Evolutionary conservation across 768 basidiomycete species (phyloP).

Genomic region (Tricholoma hemisulphureum): DNA sequence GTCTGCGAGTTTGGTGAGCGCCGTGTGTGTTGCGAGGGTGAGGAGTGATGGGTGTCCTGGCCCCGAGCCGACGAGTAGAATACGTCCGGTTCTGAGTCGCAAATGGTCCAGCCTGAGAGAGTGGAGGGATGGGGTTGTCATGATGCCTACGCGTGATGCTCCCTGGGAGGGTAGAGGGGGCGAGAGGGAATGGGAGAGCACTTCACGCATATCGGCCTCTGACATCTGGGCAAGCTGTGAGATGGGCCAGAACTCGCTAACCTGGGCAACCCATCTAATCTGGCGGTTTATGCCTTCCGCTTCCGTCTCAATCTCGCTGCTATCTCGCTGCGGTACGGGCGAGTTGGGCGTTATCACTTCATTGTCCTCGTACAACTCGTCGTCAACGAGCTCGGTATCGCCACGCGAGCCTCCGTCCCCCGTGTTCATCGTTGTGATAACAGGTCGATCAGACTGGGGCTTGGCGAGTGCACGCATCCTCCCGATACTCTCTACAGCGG

Average conservation of each 20-base stretch:
- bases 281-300: constrained; percentile 55
- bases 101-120: constrained; percentile 34
- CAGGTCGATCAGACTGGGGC: constrained; percentile 11
- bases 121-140: constrained; percentile 26
- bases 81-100: constrained; percentile 52
- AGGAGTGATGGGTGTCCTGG: constrained; percentile 93
- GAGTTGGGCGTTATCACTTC: constrained; percentile 59
- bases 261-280: constrained; percentile 92
- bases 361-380: constrained; percentile 54
- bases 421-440: constrained; percentile 21
- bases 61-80: constrained; percentile 90
- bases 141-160: constrained; percentile 3
- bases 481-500: constrained; percentile 74
- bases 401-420: constrained; percentile 8
- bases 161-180: neutral
- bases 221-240: constrained; percentile 70
- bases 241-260: constrained; percentile 96
- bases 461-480: constrained; percentile 56
- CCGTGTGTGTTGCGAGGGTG: constrained; percentile 80
- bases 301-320: constrained; percentile 40
- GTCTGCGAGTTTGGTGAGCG: constrained; percentile 77
- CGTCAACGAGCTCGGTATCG: constrained; percentile 6
- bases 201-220: constrained; percentile 61
- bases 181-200: constrained; percentile 42
- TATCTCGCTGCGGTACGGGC: constrained; percentile 57